These are phyloP conservation scores for Aspergillus quadricinctus DNA, from an alignment of 2,329 filamentous ascomycete species.

Conservation along the genomic window DNA sequence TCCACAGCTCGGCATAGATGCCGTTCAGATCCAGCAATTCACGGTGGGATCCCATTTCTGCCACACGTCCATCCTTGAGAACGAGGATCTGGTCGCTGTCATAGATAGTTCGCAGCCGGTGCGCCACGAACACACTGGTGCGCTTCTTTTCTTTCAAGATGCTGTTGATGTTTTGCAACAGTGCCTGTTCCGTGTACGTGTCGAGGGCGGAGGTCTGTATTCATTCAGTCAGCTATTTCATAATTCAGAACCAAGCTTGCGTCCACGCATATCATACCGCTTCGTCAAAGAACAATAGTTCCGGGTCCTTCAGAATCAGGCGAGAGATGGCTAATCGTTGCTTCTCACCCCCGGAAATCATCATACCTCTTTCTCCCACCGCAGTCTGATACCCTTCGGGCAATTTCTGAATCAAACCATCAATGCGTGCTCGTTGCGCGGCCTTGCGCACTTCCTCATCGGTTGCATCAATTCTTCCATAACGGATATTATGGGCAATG, in stretches of 20 bases:
- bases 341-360: constrained; percentile 95
- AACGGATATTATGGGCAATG: constrained; percentile 91
- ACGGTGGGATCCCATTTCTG: constrained; percentile 81
- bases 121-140: constrained; percentile 93
- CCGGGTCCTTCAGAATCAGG: constrained; percentile 82
- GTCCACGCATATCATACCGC: constrained; percentile 50
- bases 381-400: constrained; percentile 87
- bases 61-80: constrained; percentile 75
- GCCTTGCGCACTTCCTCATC: constrained; percentile 70
- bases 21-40: constrained; percentile 68
- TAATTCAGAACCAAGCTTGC: neutral
- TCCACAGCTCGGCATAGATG: constrained; percentile 88
- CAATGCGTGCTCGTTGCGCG: constrained; percentile 76
- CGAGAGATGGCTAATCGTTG: constrained; percentile 82
- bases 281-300: constrained; percentile 90
- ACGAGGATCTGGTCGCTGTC: constrained; percentile 93
- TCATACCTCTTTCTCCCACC: constrained; percentile 90
- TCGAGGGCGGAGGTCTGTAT: constrained; percentile 74
- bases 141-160: constrained; percentile 82
- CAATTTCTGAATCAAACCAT: constrained; percentile 74
- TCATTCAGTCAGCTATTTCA: neutral
- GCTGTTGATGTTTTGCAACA: constrained; percentile 88
- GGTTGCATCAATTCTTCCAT: constrained; percentile 75
- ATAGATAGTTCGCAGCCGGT: constrained; percentile 86
- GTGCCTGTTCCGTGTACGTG: constrained; percentile 85